Percentiles rank a stretch among this genome's conserved stretches.
Conservation (phyloP, 768 basidiomycete species). For the Phaeotremella skinneri region DNA sequence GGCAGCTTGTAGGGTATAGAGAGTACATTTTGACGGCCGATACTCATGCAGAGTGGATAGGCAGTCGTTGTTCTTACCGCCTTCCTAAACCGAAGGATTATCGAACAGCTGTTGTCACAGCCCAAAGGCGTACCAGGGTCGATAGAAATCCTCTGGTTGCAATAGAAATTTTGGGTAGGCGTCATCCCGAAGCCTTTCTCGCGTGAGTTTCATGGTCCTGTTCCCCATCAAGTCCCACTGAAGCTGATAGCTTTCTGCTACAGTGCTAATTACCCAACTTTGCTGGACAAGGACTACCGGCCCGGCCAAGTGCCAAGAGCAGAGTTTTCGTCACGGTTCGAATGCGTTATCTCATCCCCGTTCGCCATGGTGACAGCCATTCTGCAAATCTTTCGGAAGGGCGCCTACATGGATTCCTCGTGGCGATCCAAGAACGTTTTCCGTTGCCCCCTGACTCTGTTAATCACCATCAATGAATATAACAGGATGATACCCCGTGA, state of each 20-base stretch:
- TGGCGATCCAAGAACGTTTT: constrained; percentile 19
- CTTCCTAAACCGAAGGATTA: neutral
- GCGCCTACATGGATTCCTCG: constrained; percentile 15
- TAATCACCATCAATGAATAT: constrained; percentile 12
- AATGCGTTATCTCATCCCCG: constrained; percentile 11
- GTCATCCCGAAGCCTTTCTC: constrained; percentile 6
- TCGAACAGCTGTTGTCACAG: neutral
- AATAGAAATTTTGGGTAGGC: neutral
- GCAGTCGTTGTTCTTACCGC: constrained; percentile 4
- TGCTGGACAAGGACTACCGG: neutral
- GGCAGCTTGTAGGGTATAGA: constrained; percentile 1
- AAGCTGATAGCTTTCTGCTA: neutral
- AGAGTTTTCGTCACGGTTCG: constrained; percentile 3
- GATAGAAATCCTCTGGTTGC: neutral
- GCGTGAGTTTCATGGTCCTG: neutral
- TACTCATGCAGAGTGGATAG: constrained; percentile 1
- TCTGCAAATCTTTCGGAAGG: neutral
- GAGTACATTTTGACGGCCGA: neutral
- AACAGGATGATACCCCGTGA: constrained; percentile 16
- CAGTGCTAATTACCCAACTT: neutral
- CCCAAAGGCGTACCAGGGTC: neutral
- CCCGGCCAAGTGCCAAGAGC: neutral
- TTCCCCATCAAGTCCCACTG: neutral
- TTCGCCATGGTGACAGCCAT: constrained; percentile 7
- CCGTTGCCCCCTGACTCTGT: constrained; percentile 12